Evolutionary conservation across 2,329 filamentous ascomycete species (phyloP).

Genomic region (Aspergillus jensenii): DNA sequence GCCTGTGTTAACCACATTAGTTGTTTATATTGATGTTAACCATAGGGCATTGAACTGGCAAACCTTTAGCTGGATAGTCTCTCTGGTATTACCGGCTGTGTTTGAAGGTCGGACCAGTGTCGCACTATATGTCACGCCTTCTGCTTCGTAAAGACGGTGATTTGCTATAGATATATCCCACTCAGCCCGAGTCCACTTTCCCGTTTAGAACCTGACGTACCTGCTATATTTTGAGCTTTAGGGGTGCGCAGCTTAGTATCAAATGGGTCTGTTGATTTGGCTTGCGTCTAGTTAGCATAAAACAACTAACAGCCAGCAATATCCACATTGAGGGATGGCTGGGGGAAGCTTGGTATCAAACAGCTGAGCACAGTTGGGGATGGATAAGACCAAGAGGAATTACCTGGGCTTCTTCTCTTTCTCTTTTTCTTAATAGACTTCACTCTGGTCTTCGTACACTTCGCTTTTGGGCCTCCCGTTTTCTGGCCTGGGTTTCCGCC

Average conservation of each 20-base stretch:
- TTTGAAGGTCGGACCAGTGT: slow-evolving; percentile 54
- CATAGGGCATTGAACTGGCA: slow-evolving; percentile 25
- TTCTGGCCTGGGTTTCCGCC: slow-evolving; percentile 22
- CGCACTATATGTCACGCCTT: slow-evolving; percentile 64
- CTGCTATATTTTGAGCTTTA: neutral
- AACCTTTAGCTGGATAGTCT: slow-evolving; percentile 63
- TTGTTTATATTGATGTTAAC: neutral
- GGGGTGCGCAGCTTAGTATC: slow-evolving; percentile 4
- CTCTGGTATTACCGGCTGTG: slow-evolving; percentile 50
- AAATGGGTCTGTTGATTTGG: slow-evolving; percentile 1
- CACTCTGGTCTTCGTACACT: neutral
- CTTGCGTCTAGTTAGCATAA: neutral
- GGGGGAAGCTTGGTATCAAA: neutral
- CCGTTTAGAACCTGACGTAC: neutral
- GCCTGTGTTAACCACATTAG: slow-evolving; percentile 50
- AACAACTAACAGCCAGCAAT: neutral
- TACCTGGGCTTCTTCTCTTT: neutral
- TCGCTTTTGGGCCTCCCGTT: neutral
- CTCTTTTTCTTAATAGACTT: neutral
- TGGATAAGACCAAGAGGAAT: neutral
- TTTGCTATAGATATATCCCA: slow-evolving; percentile 44
- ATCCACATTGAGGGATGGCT: neutral
- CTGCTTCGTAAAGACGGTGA: slow-evolving; percentile 60
- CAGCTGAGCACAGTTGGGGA: neutral
- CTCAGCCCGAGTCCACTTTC: neutral